Percentiles rank a stretch among this genome's conserved stretches.
Conservation (phyloP, 108 stramenopile species). For the Craspedostauros australis region DNA sequence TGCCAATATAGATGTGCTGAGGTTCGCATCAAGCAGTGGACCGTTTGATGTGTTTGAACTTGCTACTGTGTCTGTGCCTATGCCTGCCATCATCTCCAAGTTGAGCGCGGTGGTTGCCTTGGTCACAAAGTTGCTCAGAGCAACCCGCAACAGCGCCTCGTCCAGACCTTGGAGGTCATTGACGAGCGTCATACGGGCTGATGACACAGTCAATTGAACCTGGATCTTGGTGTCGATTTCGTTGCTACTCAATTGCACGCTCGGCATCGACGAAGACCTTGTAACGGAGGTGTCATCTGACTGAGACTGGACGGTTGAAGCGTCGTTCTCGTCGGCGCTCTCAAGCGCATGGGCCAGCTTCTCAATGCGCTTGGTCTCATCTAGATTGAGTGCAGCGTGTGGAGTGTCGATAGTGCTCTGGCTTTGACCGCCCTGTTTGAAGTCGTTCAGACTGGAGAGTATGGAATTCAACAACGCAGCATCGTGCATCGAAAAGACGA, state of each 20-base stretch:
- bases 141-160: conserved; percentile 69
- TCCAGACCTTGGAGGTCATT: conserved; percentile 86
- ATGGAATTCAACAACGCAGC: conserved; percentile 69
- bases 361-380: conserved; percentile 47
- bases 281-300: too few species aligned
- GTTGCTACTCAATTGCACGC: conserved; percentile 12
- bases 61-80: background rate
- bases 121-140: conserved; percentile 54
- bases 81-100: too few species aligned
- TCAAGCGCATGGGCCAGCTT: conserved; percentile 53
- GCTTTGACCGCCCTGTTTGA: conserved; percentile 8
- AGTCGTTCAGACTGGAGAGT: conserved; percentile 42
- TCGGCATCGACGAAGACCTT: background rate
- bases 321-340: background rate
- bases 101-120: too few species aligned
- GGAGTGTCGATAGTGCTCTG: background rate
- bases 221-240: conserved; percentile 15
- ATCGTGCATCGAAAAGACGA: conserved; percentile 77
- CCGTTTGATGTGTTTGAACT: background rate
- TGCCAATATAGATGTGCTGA: conserved; percentile 46
- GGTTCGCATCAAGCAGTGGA: conserved; percentile 28
- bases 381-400: conserved; percentile 28
- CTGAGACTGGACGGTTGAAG: background rate
- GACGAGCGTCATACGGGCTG: conserved; percentile 53
- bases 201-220: conserved; percentile 57